Base-by-base conservation (phyloP, 352 stramenopile genomes). In the Pythium biforme region DNA sequence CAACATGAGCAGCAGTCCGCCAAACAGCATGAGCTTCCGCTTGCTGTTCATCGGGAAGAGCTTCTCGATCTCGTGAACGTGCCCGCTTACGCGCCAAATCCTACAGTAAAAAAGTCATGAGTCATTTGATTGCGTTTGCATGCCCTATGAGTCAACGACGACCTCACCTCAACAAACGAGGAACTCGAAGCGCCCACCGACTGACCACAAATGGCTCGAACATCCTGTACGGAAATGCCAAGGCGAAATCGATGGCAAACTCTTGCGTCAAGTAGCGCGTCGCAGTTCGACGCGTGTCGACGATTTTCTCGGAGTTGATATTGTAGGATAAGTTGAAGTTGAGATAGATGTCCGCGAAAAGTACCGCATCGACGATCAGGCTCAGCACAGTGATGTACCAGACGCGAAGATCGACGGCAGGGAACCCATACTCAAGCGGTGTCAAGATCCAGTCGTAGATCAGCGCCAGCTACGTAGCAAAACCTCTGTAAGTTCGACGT, bases 271-370 rank as follows among this genome's bases (percentile, higher is more conserved):
- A 14, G 54, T 90, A 90, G 31, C 64, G 62, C 5, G 39, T n/a
- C 0, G 77, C 72, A 39, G 73, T 86, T 45, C 66, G 60, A 9
- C 54, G 61, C 3, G 81, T 60, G 19, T 84, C 65, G 34, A 76
- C 64, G 26, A 88, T 88, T 33, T 81, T 87, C 43, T 90, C 81
- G 1, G 75, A 67, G 34, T 88, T 62, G 9, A 69, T 46, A 5
- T 61, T 72, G 58, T 81, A 90, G 6, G 78, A 84, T 0, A 88
- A 61, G 14, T 77, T 84, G 25, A 87, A 75, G 53, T 88, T 90
- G 6, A 87, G 25, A n/a, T 86, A 64, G 5, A 90, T 55, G 26
- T 88, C 79, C 11, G 68, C 57, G 10, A 66, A 64, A 5, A 89
- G 46, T 1, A 70, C 43, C 12, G 73, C 5, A 40, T 75, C 74